phyloP scores from a whole-genome alignment of 331 rosid species.

The Saraca asoca region DNA sequence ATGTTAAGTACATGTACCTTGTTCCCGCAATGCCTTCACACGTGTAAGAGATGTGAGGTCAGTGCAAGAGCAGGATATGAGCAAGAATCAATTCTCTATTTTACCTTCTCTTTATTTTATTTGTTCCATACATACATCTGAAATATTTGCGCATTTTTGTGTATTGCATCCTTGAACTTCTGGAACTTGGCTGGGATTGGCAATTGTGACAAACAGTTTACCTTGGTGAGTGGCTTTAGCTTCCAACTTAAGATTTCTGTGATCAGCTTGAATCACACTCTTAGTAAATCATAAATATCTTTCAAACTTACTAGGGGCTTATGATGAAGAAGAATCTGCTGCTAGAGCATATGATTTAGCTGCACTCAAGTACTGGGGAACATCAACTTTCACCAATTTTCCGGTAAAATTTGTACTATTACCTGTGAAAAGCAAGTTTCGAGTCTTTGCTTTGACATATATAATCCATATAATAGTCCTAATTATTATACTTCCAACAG shows the following conservation, averaged over 20 bases:
- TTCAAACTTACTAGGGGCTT: conserved; percentile 54
- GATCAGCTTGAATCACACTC: neutral
- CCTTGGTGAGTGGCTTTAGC: conserved; percentile 58
- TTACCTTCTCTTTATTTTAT: neutral
- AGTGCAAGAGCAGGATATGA: too few species aligned
- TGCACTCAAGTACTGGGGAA: conserved; percentile 70
- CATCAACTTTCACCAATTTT: conserved; percentile 64
- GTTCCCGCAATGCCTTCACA: too few species aligned
- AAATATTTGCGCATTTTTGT: conserved; percentile 14
- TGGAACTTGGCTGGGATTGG: conserved; percentile 34
- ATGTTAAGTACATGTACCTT: too few species aligned
- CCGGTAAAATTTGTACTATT: conserved; percentile 41
- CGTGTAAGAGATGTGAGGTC: too few species aligned
- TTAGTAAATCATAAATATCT: neutral
- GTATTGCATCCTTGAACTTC: conserved; percentile 28
- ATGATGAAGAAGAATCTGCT: conserved; percentile 71
- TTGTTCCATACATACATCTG: conserved; percentile 18
- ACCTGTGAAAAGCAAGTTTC: neutral
- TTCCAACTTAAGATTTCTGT: neutral
- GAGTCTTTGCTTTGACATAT: neutral
- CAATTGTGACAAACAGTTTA: conserved; percentile 49
- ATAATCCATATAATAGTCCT: conserved; percentile 21
- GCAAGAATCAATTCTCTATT: neutral
- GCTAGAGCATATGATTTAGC: conserved; percentile 78
- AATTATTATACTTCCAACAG: conserved; percentile 44